Conservation (phyloP, 805 yeast genomes). For the Zygosaccharomyces lentus region DNA sequence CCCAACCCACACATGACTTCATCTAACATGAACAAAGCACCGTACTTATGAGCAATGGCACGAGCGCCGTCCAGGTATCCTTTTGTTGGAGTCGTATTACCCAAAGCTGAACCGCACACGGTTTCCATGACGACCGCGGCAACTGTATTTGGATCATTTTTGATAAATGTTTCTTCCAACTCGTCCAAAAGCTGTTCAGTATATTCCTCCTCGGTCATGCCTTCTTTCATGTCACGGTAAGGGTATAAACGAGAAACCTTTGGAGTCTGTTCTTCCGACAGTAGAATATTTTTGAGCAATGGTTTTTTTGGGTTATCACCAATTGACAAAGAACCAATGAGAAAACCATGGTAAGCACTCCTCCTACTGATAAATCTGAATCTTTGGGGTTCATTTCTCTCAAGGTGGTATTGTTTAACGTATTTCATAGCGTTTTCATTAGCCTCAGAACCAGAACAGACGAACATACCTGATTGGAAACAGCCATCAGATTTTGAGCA, state of each 20-base stretch:
- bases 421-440: slow-evolving; percentile 64
- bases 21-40: slow-evolving; percentile 43
- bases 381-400: slow-evolving; percentile 41
- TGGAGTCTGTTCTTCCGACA: slow-evolving; percentile 23
- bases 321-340: slow-evolving; percentile 45
- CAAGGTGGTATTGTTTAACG: slow-evolving; percentile 45
- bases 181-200: slow-evolving; percentile 37
- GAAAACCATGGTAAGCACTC: slow-evolving; percentile 47
- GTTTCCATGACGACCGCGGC: slow-evolving; percentile 45
- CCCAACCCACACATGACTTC: slow-evolving; percentile 53
- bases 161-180: slow-evolving; percentile 41
- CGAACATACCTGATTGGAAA: slow-evolving; percentile 42
- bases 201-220: slow-evolving; percentile 41
- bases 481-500: slow-evolving; percentile 36
- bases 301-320: slow-evolving; percentile 31
- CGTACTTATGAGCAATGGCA: slow-evolving; percentile 45
- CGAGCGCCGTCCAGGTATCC: slow-evolving; percentile 46
- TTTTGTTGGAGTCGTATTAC: slow-evolving; percentile 43
- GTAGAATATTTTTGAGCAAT: slow-evolving; percentile 34
- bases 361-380: slow-evolving; percentile 41
- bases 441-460: slow-evolving; percentile 65
- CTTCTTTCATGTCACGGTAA: slow-evolving; percentile 29
- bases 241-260: slow-evolving; percentile 35
- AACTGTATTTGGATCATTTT: slow-evolving; percentile 42
- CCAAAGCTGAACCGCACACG: slow-evolving; percentile 45